phyloP scores from a whole-genome alignment of 1,139 yeast genomes.

The Yamadazyma spencermartinsiae region DNA sequence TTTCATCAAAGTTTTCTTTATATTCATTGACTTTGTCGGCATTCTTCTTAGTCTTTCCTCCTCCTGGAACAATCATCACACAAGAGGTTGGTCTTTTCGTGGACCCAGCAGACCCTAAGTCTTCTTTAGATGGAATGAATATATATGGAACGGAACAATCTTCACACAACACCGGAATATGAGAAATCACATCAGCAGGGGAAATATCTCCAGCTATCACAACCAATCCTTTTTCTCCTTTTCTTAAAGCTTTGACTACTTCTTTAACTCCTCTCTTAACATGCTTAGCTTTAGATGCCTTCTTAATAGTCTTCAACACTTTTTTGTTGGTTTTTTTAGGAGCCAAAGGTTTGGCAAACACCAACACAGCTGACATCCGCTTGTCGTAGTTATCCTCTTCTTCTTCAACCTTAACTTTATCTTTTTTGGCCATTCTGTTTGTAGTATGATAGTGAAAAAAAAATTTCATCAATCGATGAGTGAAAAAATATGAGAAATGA shows the following conservation, averaged over 20 bases:
- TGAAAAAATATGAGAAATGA: neutral
- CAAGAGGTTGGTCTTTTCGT: conserved; percentile 99
- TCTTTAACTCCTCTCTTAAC: conserved; percentile 99
- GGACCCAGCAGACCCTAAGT: conserved; percentile 97
- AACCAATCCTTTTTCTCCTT: conserved; percentile 97
- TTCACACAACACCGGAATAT: conserved; percentile 95
- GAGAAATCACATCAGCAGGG: conserved; percentile 96
- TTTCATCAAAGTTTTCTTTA: conserved; percentile 89
- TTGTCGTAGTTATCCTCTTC: conserved; percentile 85
- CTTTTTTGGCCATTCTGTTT: conserved; percentile 47
- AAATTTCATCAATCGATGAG: conserved; percentile 1
- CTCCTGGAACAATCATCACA: conserved; percentile 97
- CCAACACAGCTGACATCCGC: conserved; percentile 84
- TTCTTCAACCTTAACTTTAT: conserved; percentile 35
- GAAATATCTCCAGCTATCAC: conserved; percentile 97
- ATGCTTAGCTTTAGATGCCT: conserved; percentile 96
- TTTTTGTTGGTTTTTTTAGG: conserved; percentile 95
- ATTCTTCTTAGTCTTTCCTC: conserved; percentile 81
- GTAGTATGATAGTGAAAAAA: neutral
- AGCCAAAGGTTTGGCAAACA: conserved; percentile 95
- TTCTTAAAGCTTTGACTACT: conserved; percentile 95
- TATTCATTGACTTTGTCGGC: conserved; percentile 84
- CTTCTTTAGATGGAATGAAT: conserved; percentile 96
- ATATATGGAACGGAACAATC: conserved; percentile 87
- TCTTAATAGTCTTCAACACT: conserved; percentile 91